Conservation (phyloP, 768 basidiomycete genomes). For the Omphalotus guepiniiformis region DNA sequence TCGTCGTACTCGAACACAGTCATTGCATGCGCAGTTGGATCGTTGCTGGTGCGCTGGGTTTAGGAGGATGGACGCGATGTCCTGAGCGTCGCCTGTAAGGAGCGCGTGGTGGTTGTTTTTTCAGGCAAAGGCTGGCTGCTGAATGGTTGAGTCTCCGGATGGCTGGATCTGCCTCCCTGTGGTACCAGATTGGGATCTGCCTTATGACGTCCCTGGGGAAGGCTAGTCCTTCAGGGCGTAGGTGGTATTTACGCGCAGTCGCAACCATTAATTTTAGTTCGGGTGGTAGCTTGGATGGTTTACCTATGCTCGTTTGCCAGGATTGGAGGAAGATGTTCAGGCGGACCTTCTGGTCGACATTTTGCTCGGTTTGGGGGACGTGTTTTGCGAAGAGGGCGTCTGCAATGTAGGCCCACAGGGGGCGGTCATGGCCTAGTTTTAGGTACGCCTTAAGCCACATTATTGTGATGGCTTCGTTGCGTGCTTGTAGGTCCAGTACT, state of each 20-base stretch:
- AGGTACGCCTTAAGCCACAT: constrained; percentile 24
- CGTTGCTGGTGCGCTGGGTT: constrained; percentile 7
- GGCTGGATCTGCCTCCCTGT: constrained; percentile 13
- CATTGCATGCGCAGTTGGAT: background rate
- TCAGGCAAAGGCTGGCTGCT: constrained; percentile 6
- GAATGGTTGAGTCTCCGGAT: constrained; percentile 1
- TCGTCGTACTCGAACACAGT: background rate
- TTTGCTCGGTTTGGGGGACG: background rate
- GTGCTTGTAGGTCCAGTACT: constrained; percentile 9
- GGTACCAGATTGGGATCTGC: constrained; percentile 29
- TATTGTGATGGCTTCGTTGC: constrained; percentile 14
- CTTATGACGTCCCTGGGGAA: constrained; percentile 9
- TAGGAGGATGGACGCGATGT: constrained; percentile 13
- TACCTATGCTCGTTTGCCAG: constrained; percentile 17
- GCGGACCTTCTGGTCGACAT: background rate
- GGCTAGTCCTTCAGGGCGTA: constrained; percentile 12
- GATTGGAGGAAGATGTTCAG: constrained; percentile 23
- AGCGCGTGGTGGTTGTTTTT: background rate
- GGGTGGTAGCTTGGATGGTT: constrained; percentile 11
- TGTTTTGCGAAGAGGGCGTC: constrained; percentile 17
- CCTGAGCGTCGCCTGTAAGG: constrained; percentile 6
- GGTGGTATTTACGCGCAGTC: constrained; percentile 17
- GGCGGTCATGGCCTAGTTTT: constrained; percentile 5
- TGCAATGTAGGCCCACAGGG: constrained; percentile 26
- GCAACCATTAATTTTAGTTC: constrained; percentile 15